Evolutionary conservation across 1,284 basidiomycete genomes (phyloP), one percentile per base, ranked within the genome.

Genomic region (Ustilago curta): DNA sequence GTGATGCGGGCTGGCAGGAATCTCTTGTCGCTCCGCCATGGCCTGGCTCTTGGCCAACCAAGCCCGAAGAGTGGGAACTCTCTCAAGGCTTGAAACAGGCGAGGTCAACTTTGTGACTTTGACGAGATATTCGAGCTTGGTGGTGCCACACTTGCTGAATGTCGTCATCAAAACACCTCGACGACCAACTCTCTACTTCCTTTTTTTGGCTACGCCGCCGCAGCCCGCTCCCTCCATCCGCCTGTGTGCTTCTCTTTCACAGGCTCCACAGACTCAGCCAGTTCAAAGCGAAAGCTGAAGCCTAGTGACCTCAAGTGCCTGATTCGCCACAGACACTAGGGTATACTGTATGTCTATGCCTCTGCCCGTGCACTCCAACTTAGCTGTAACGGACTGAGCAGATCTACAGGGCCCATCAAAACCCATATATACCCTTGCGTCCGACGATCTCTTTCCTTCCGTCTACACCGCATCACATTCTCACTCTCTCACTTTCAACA

Each of bases 381-480:
- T 7, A 45, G 43, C 43, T 9, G 35, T 37, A 14, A 25, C 19
- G 18, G 19, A 19, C 37, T 14, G 27, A 21, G 25, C 29, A 32
- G 51, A 43, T 23, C 6, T 8, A 21, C 42, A 21, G 14, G 27
- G 23, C 25, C 25, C 5, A 3, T 25, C 23, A 31, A 52, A 71
- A 71, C 52, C 54, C 51, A 73, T 73, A 73, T 68, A 73, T 55
- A 65, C 58, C 44, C 21, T 18, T 35, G 5, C 14, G 14, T 18
- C n/a, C 6, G 5, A 23, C 27, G n/a, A 32, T 44, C 29, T 19
- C 37, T n/a, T n/a, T 39, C 35, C 18, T 42, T 37, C 39, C 7
- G 1, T 7, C 40, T 39, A 27, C 54, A 39, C 9, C 27, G 35
- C 21, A 45, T n/a, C 27, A 16, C 29, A 35, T 14, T 4, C 32